phyloP scores from a whole-genome alignment of 768 basidiomycete genomes.

The Pisolithus sp. region DNA sequence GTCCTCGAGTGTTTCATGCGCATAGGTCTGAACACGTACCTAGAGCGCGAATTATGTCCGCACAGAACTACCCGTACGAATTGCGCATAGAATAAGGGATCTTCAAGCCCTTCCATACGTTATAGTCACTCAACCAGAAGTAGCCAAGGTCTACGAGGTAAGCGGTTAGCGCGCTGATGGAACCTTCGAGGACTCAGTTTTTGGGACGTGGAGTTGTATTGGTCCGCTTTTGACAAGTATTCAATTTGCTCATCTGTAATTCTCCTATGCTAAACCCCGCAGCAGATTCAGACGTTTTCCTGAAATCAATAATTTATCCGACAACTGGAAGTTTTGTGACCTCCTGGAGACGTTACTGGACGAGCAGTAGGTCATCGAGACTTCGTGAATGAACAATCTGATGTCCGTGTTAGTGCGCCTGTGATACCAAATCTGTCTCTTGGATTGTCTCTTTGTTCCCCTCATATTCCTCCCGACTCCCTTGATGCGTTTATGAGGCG shows the following conservation, averaged over 20 bases:
- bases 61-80: conserved; percentile 80
- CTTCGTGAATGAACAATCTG: conserved; percentile 1
- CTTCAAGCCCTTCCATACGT: conserved; percentile 81
- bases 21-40: not conserved
- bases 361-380: conserved; percentile 56
- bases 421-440: conserved; percentile 80
- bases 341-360: conserved; percentile 60
- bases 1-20: not conserved
- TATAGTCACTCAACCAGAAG: conserved; percentile 79
- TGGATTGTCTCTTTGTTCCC: conserved; percentile 80
- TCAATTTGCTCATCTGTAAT: conserved; percentile 5
- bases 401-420: conserved; percentile 45
- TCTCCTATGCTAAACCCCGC: conserved; percentile 10
- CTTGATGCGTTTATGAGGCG: conserved; percentile 85
- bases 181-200: not conserved
- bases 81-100: conserved; percentile 82
- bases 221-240: conserved; percentile 82
- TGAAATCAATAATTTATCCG: conserved; percentile 58
- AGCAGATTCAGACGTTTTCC: conserved; percentile 69
- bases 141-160: conserved; percentile 81
- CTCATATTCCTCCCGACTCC: conserved; percentile 67
- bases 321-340: conserved; percentile 74
- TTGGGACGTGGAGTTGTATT: conserved; percentile 57
- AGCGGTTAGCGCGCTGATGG: conserved; percentile 17
- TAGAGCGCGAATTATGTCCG: conserved; percentile 90